Percentiles rank a stretch among this genome's conserved stretches.
Evolutionary conservation across 139 green algal genomes (phyloP).

Genomic region (Diplosphaera chodatii): DNA sequence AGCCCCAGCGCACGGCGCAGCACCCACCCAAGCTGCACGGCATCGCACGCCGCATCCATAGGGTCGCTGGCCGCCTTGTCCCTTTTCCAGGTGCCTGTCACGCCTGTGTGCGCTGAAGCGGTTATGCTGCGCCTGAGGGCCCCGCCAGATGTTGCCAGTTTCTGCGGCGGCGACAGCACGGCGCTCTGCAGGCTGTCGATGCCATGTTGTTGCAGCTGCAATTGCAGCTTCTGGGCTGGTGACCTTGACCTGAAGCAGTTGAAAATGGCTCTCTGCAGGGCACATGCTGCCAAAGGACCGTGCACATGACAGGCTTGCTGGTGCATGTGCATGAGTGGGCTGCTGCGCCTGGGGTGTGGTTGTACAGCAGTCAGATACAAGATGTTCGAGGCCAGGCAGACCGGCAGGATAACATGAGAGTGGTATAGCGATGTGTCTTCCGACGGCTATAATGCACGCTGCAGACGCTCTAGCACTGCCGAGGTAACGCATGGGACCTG

Average conservation of each 20-base stretch:
- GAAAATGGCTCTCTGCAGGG: no score
- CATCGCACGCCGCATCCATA: conserved; percentile 3
- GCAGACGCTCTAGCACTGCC: no score
- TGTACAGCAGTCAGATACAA: no score
- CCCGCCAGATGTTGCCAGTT: background rate
- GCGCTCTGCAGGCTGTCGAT: background rate
- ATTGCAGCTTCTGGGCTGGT: background rate
- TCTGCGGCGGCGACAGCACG: background rate
- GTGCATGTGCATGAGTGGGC: no score
- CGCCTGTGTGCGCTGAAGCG: background rate
- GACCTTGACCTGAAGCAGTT: background rate
- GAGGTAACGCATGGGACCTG: no score
- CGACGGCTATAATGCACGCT: no score
- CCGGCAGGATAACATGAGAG: no score
- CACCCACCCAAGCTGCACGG: conserved; percentile 2
- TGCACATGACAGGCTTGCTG: no score
- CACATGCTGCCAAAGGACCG: no score
- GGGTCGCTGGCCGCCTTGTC: background rate
- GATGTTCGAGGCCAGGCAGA: no score
- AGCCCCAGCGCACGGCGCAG: background rate
- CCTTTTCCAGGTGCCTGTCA: background rate
- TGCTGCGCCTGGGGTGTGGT: no score
- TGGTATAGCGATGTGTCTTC: no score
- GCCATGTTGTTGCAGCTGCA: background rate
- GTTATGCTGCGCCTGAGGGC: background rate